These are phyloP conservation scores for Apostasia ramifera DNA, from an alignment of 106 monocot genomes.

Conservation along the genomic window DNA sequence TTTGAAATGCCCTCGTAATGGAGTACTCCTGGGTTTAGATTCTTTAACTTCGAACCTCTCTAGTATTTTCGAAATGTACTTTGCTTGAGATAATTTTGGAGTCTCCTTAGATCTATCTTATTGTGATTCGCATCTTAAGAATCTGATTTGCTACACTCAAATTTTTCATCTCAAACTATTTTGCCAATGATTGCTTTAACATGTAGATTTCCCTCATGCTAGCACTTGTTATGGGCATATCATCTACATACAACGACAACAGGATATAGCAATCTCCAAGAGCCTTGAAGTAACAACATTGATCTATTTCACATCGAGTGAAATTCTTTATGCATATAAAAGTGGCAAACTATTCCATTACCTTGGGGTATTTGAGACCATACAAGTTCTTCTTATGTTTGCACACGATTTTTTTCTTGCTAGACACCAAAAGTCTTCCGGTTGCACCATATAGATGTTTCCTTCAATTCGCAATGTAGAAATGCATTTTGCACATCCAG, in stretches of 20 bases:
- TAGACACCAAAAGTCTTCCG: background rate
- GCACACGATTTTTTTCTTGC: too few species aligned
- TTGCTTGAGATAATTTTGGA: background rate
- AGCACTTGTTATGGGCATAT: background rate
- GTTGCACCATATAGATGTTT: background rate
- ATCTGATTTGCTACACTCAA: background rate
- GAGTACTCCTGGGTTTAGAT: background rate
- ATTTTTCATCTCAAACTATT: background rate
- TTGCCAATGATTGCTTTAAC: background rate
- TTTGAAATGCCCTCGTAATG: background rate
- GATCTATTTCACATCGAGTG: too few species aligned
- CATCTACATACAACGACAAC: background rate
- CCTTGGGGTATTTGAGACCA: too few species aligned
- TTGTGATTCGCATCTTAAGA: background rate
- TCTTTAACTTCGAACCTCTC: background rate
- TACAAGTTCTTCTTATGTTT: too few species aligned
- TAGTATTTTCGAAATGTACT: background rate
- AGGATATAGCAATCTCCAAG: background rate
- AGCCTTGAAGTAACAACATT: too few species aligned
- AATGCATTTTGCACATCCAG: background rate
- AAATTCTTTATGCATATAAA: too few species aligned
- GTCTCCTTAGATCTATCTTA: background rate
- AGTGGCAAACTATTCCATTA: too few species aligned
- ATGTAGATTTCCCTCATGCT: background rate
- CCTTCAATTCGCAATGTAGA: background rate